phyloP scores from a whole-genome alignment of 176 grass and related monocot species.

The Thalia dealbata region DNA sequence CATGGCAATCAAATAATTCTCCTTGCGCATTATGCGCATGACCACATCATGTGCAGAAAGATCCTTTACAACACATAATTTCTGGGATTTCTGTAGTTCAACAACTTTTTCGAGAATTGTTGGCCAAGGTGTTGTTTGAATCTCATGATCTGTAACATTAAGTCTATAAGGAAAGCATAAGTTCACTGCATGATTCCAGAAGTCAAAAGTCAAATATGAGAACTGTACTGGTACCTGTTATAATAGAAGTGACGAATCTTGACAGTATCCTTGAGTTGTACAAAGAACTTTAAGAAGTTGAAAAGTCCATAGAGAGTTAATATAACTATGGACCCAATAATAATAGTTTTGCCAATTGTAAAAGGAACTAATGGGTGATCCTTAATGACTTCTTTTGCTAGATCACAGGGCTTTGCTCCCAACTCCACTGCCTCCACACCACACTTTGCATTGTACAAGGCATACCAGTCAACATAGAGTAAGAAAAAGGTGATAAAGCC shows the following conservation, averaged over 20 bases:
- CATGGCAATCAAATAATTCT: conserved; percentile 99
- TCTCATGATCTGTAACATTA: conserved; percentile 77
- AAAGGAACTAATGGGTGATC: conserved; percentile 67
- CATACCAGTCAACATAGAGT: conserved; percentile 84
- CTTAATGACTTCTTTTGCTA: conserved; percentile 60
- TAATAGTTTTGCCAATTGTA: conserved; percentile 77
- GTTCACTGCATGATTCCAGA: conserved; percentile 1
- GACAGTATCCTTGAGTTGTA: conserved; percentile 72
- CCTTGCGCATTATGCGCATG: conserved; percentile 98
- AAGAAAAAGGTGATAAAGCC: conserved; percentile 93
- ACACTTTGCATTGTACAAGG: conserved; percentile 55
- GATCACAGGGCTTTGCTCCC: conserved; percentile 78
- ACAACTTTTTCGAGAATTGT: conserved; percentile 83
- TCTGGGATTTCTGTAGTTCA: conserved; percentile 54
- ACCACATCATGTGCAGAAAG: conserved; percentile 88
- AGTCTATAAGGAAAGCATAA: conserved; percentile 45
- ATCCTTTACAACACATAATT: conserved; percentile 90
- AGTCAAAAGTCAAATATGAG: not conserved
- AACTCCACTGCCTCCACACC: conserved; percentile 87
- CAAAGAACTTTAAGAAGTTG: conserved; percentile 95
- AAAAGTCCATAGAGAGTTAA: conserved; percentile 72
- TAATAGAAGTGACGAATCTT: conserved; percentile 73
- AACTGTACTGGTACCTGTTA: conserved; percentile 48
- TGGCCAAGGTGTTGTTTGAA: conserved; percentile 91
- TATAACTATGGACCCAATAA: conserved; percentile 78